Evolutionary conservation across 176 grass and related monocot genomes (phyloP).

Genomic region (Carex scoparia): DNA sequence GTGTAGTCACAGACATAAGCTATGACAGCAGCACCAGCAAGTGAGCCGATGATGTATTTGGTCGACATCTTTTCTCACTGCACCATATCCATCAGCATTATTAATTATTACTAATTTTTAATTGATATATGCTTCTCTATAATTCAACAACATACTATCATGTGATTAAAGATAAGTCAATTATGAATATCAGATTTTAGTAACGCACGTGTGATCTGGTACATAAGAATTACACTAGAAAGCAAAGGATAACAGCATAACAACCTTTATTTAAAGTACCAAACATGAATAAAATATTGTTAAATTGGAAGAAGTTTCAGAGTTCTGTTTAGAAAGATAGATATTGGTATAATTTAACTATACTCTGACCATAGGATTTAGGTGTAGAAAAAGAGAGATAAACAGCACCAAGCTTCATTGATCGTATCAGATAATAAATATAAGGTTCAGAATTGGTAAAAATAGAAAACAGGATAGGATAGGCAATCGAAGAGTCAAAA

Average conservation of each 20-base stretch:
- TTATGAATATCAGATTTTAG: conserved; percentile 9
- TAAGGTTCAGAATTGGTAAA: neutral
- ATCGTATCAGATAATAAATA: neutral
- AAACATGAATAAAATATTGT: neutral
- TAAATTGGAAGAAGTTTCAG: neutral
- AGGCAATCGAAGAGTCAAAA: neutral
- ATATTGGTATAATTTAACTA: neutral
- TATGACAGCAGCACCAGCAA: conserved; percentile 37
- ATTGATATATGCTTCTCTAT: neutral
- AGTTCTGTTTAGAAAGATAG: neutral
- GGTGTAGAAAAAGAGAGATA: neutral
- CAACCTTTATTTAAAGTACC: neutral
- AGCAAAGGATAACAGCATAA: neutral
- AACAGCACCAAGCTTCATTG: neutral
- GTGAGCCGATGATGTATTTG: conserved; percentile 49
- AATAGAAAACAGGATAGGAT: neutral
- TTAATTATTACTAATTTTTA: neutral
- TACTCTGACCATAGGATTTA: neutral
- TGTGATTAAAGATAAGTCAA: neutral
- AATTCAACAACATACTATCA: neutral
- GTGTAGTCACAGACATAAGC: conserved; percentile 40
- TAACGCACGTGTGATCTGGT: neutral
- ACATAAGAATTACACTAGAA: neutral
- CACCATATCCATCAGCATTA: neutral
- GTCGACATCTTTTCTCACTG: conserved; percentile 37